Evolutionary conservation across 208 protist species (phyloP).

Genomic region (Trypanosoma mega): DNA sequence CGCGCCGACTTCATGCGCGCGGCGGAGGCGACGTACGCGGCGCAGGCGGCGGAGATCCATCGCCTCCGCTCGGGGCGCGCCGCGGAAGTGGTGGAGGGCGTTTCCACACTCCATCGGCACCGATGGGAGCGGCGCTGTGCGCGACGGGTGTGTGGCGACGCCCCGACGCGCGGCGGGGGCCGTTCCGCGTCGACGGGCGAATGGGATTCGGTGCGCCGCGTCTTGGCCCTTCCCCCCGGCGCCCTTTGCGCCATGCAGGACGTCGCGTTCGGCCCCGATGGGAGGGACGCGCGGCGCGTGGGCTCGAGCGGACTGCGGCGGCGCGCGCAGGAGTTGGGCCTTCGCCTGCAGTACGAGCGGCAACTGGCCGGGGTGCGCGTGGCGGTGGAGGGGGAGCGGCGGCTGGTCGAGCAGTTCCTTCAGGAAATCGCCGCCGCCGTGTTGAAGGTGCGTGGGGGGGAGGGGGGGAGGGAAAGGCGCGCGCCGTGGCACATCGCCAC

Average conservation of each 20-base stretch:
- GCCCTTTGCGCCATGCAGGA: neutral
- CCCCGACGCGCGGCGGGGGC: too few relatives aligned
- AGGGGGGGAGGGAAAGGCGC: neutral
- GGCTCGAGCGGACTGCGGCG: conserved; percentile 1
- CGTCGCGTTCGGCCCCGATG: neutral
- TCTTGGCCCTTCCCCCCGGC: conserved; percentile 1
- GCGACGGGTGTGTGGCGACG: neutral
- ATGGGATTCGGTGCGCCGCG: neutral
- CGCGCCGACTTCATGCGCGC: neutral
- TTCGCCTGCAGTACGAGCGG: conserved; percentile 14
- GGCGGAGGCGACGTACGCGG: conserved; percentile 12
- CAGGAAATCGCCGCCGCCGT: conserved; percentile 7
- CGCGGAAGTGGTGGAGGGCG: neutral
- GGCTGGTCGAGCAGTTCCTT: conserved; percentile 7
- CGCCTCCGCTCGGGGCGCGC: neutral
- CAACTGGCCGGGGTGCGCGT: neutral
- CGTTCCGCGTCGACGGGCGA: too few relatives aligned
- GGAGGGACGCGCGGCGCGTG: neutral
- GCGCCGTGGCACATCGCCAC: neutral
- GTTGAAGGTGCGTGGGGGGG: neutral
- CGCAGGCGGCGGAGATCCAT: conserved; percentile 9
- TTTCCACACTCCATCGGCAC: conserved; percentile 1
- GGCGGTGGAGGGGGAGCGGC: conserved; percentile 1
- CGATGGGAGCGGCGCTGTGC: conserved; percentile 6
- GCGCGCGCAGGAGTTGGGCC: conserved; percentile 7